Base-by-base conservation (phyloP, 2,329 filamentous ascomycete genomes). In the Zopfia rhizophila region DNA sequence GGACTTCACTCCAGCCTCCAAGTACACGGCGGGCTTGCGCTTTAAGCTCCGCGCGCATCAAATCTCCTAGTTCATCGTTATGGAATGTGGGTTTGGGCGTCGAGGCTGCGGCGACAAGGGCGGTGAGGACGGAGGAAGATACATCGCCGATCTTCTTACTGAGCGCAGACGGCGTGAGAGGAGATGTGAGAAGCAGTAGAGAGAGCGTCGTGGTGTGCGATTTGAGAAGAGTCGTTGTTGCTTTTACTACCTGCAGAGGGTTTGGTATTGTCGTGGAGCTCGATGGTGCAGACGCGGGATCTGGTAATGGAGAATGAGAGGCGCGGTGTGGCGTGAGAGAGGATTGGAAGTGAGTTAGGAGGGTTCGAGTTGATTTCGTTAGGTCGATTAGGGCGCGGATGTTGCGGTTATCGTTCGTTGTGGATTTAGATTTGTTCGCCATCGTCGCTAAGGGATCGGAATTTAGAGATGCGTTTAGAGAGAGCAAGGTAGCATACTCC, bases 191-290 rank as follows among this genome's bases (percentile, higher is more conserved):
- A 1, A 94, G 83, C 10, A 97, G 82, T 1, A 97, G 85, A 0
- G 90, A 93, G 18, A 97, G 80, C 53, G 96, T 96, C 5, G 91
- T 96, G 2, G 87, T 83, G 66, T 97, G 91, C 0, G 91, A 90
- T 66, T 84, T 86, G 48, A 96, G 83, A 4, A 95, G 79, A 18
- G 80, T 82, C 1, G 90, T 83, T 0, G 89, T 82, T 60, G 92
- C 87, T 59, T 83, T 82, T 23, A 92, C 84, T 46, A 93, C 80
- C 11, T 84, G 75, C 17, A 96, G 80, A 7, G 85, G 78, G 56
- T 64, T 72, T 42, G 50, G 59, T 35, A 57, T 70, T 45, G 38
- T 25, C 23, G 23, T 23, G 10, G 54, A 29, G 5, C 51, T 30
- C n/a, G n/a, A n/a, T 13, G 56, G 38, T 27, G 50, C 10, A 10